Conservation (phyloP, 2,329 filamentous ascomycete genomes). For the Cyphellophora europaea region DNA sequence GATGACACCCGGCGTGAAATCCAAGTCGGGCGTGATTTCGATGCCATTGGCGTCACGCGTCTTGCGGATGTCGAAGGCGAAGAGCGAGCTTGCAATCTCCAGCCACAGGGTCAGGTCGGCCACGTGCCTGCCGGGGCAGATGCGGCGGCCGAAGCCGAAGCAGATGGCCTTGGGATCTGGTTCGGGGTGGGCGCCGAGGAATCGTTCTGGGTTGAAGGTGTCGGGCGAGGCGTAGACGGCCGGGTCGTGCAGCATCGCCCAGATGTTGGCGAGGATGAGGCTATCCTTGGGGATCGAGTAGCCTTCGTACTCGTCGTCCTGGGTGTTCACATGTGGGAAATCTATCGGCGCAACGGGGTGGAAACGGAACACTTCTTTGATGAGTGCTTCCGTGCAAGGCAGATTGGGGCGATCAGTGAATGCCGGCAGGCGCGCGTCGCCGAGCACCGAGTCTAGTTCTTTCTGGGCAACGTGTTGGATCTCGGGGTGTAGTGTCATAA, state of each 20-base stretch:
- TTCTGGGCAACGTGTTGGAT: constrained; percentile 36
- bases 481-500: constrained; percentile 42
- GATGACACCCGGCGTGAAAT: constrained; percentile 28
- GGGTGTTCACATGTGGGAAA: constrained; percentile 25
- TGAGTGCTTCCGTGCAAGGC: constrained; percentile 28
- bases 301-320: constrained; percentile 38
- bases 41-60: constrained; percentile 30
- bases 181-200: constrained; percentile 27
- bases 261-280: constrained; percentile 17
- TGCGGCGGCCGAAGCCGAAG: constrained; percentile 47
- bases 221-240: constrained; percentile 28
- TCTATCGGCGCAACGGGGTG: constrained; percentile 25
- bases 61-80: constrained; percentile 10
- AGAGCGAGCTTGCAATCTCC: constrained; percentile 44
- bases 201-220: constrained; percentile 35
- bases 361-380: constrained; percentile 31
- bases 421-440: constrained; percentile 25
- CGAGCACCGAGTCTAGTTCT: constrained; percentile 34
- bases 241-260: constrained; percentile 25
- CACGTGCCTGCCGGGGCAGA: constrained; percentile 30
- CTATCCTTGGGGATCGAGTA: constrained; percentile 41
- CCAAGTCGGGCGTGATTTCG: constrained; percentile 29
- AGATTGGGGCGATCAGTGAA: constrained; percentile 28
- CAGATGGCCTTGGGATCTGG: constrained; percentile 38
- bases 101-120: constrained; percentile 34